Conservation (phyloP, 1,284 basidiomycete species). For the Pseudomicrostroma phylloplanum region DNA sequence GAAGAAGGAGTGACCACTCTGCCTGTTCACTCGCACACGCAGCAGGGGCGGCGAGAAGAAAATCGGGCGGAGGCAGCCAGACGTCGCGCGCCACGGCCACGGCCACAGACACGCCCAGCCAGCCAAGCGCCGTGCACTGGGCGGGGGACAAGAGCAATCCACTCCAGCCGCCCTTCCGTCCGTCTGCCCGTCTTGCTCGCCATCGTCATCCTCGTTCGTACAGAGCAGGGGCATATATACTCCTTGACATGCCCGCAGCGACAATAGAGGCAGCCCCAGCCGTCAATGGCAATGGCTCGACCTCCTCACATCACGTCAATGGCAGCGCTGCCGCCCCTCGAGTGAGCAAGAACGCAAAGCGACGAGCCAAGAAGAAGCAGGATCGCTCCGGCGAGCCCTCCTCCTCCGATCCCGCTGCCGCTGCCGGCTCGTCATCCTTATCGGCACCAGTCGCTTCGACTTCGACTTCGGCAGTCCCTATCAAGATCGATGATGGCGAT, state of each 20-base stretch:
- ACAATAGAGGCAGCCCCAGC: not conserved
- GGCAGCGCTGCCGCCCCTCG: not conserved
- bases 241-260: not conserved
- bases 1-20: slow-evolving; percentile 1
- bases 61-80: not conserved
- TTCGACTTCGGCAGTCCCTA: not conserved
- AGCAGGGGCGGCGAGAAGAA: slow-evolving; percentile 4
- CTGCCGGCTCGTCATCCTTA: slow-evolving; percentile 5
- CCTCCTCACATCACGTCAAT: not conserved
- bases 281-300: not conserved
- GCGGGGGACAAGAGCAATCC: not conserved
- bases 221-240: not conserved
- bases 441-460: not conserved
- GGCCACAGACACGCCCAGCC: not conserved
- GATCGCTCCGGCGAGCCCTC: slow-evolving; percentile 13
- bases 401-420: not conserved
- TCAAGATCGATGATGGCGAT: slow-evolving; percentile 11
- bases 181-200: not conserved
- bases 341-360: slow-evolving; percentile 40
- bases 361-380: slow-evolving; percentile 44
- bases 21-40: too few species aligned
- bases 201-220: too few species aligned
- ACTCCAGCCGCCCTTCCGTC: not conserved
- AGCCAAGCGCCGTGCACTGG: not conserved
- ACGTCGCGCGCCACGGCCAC: slow-evolving; percentile 2